Conservation (phyloP, 768 basidiomycete species). For the Hygrocybe punicea region DNA sequence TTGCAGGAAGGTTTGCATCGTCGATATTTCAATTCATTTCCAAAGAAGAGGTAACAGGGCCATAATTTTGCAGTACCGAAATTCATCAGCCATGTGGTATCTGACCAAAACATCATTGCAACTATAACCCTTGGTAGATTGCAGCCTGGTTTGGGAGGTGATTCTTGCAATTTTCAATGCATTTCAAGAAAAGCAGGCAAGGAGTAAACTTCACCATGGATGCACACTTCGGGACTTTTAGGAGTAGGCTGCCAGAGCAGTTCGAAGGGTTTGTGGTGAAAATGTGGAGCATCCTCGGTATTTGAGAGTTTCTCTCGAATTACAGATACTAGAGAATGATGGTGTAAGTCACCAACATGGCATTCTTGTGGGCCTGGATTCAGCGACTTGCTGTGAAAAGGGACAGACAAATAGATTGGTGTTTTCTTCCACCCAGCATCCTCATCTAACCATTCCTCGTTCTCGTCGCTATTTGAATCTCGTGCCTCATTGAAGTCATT, state of each 20-base stretch:
- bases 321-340: slow-evolving; percentile 10
- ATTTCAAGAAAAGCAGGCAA: neutral
- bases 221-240: slow-evolving; percentile 7
- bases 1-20: slow-evolving; percentile 2
- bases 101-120: slow-evolving; percentile 31
- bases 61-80: slow-evolving; percentile 30
- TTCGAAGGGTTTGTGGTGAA: slow-evolving; percentile 17
- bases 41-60: slow-evolving; percentile 13
- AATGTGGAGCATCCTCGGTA: neutral
- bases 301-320: slow-evolving; percentile 14
- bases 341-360: slow-evolving; percentile 7
- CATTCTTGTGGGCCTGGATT: slow-evolving; percentile 8
- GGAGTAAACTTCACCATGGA: neutral
- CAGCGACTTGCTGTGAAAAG: neutral
- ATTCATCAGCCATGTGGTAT: slow-evolving; percentile 28
- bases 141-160: neutral
- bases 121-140: slow-evolving; percentile 16
- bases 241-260: slow-evolving; percentile 10
- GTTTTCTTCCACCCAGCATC: neutral
- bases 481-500: too few relatives aligned
- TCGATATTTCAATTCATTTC: slow-evolving; percentile 25
- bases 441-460: neutral
- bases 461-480: too few relatives aligned
- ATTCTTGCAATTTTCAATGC: slow-evolving; percentile 6
- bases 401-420: neutral